Conservation (phyloP, 1,284 basidiomycete genomes). For the Cutaneotrichosporon sp. region DNA sequence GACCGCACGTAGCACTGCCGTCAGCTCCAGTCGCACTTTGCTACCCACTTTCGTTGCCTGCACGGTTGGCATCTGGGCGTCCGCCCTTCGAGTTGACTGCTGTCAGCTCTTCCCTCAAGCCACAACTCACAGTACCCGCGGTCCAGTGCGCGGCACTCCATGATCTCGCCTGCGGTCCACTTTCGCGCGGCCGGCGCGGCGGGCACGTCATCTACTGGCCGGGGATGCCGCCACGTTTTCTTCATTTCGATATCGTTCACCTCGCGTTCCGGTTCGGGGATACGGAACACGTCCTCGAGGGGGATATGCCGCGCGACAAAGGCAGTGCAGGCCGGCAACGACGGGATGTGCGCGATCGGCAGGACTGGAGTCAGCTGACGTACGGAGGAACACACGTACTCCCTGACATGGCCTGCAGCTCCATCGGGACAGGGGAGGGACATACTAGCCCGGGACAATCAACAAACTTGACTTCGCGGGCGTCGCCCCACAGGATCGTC, state of each 20-base stretch:
- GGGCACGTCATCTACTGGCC: background rate
- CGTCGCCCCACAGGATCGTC: conserved; percentile 70
- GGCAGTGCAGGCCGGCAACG: conserved; percentile 67
- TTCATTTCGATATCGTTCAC: conserved; percentile 42
- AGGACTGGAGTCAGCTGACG: conserved; percentile 50
- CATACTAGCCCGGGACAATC: conserved; percentile 83
- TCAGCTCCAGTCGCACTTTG: background rate
- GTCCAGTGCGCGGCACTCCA: conserved; percentile 67
- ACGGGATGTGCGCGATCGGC: conserved; percentile 79
- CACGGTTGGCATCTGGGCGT: conserved; percentile 76
- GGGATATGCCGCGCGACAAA: conserved; percentile 66
- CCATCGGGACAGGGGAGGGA: conserved; percentile 70
- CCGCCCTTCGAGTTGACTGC: conserved; percentile 76
- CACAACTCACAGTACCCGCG: conserved; percentile 57
- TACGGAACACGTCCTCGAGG: conserved; percentile 63
- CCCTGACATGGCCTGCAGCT: conserved; percentile 61
- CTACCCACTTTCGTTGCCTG: conserved; percentile 63
- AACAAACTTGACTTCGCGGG: conserved; percentile 68
- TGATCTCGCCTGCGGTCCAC: conserved; percentile 59
- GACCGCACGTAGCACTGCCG: conserved; percentile 60
- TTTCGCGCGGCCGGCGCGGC: background rate
- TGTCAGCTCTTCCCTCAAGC: background rate
- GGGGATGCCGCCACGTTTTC: conserved; percentile 33
- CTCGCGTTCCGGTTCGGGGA: conserved; percentile 46
- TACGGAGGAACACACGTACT: conserved; percentile 6